phyloP scores from a whole-genome alignment of 83 land plant species.

The Picea abies region DNA sequence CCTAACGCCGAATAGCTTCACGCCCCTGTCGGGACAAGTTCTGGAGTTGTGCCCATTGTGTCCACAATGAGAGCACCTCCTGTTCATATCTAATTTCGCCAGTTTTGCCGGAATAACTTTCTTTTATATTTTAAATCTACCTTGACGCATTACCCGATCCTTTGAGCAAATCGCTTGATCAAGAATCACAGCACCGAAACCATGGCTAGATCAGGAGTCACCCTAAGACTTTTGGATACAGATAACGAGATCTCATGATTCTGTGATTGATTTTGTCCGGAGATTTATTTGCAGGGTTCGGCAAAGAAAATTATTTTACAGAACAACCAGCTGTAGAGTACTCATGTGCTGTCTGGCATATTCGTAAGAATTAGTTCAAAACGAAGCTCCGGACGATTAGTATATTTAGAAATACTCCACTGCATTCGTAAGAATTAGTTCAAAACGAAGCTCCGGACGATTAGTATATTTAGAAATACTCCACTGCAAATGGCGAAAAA shows the following conservation, averaged over 20 bases:
- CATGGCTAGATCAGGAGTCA: too few relatives aligned
- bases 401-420: too few relatives aligned
- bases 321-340: background rate
- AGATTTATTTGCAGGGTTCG: background rate
- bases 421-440: too few relatives aligned
- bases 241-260: background rate
- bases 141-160: background rate
- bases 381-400: too few relatives aligned
- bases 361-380: too few relatives aligned
- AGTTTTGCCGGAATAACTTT: constrained; percentile 4
- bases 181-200: background rate
- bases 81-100: constrained; percentile 37
- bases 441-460: background rate
- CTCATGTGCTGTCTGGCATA: too few relatives aligned
- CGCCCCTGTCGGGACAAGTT: constrained; percentile 49
- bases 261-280: too few relatives aligned
- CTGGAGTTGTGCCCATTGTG: constrained; percentile 74
- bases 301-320: background rate
- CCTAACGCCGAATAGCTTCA: constrained; percentile 72
- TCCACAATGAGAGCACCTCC: constrained; percentile 73
- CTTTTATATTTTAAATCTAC: background rate
- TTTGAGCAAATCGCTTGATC: background rate
- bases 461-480: background rate
- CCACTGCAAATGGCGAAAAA: background rate
- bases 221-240: background rate